phyloP scores from a whole-genome alignment of 2,329 filamentous ascomycete genomes.

The Bipolaris zeicola region DNA sequence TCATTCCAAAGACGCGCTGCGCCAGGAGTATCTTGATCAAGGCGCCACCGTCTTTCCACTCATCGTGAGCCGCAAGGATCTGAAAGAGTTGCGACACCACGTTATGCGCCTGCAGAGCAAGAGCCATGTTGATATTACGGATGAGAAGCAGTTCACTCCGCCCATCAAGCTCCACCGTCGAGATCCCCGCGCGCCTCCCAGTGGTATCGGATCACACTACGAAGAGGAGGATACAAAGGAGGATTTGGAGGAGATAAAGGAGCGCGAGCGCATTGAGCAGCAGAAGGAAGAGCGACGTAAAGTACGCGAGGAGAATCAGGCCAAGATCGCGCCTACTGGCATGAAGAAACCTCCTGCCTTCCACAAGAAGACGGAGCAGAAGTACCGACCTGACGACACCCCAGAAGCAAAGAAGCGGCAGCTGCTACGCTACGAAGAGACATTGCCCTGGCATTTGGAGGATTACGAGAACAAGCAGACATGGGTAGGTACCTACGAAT shows the following conservation, averaged over 20 bases:
- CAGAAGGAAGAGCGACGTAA: slow-evolving; percentile 79
- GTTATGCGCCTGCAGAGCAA: slow-evolving; percentile 78
- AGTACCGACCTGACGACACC: slow-evolving; percentile 79
- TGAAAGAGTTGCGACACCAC: slow-evolving; percentile 83
- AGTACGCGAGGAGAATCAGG: slow-evolving; percentile 83
- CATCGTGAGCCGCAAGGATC: slow-evolving; percentile 78
- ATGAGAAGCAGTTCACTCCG: slow-evolving; percentile 82
- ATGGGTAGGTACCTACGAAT: slow-evolving; percentile 91
- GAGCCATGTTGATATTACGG: slow-evolving; percentile 67
- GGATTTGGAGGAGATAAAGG: slow-evolving; percentile 68
- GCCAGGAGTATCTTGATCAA: slow-evolving; percentile 33
- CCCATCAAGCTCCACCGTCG: slow-evolving; percentile 89
- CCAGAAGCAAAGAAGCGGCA: slow-evolving; percentile 71
- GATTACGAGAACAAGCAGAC: slow-evolving; percentile 95
- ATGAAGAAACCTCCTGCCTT: slow-evolving; percentile 68
- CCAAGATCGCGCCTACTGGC: slow-evolving; percentile 86
- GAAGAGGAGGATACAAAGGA: slow-evolving; percentile 66
- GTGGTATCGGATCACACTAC: slow-evolving; percentile 46
- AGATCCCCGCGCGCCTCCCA: slow-evolving; percentile 71
- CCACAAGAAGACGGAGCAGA: slow-evolving; percentile 83
- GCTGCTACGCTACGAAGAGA: slow-evolving; percentile 83
- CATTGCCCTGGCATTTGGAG: slow-evolving; percentile 93
- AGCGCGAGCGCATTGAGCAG: slow-evolving; percentile 63
- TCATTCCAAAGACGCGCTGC: slow-evolving; percentile 30
- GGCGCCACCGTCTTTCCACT: slow-evolving; percentile 60